phyloP scores from a whole-genome alignment of 805 yeast genomes.

The Wickerhamiella parazyma region DNA sequence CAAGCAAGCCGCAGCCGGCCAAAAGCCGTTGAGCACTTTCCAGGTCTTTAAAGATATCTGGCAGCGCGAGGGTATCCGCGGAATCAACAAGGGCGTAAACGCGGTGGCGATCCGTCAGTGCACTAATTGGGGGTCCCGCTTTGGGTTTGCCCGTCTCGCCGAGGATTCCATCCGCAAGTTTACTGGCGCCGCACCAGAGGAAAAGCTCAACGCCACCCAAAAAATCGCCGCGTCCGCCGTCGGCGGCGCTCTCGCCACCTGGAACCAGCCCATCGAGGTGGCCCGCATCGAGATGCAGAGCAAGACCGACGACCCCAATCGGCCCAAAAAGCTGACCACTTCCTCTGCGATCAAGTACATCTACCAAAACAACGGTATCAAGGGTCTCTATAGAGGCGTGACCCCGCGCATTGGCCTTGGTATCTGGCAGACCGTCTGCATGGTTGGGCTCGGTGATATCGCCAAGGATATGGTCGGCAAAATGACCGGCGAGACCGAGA shows the following conservation, averaged over 20 bases:
- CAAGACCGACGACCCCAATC: constrained; percentile 81
- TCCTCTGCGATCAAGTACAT: constrained; percentile 67
- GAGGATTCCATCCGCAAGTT: constrained; percentile 64
- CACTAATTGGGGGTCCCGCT: constrained; percentile 98
- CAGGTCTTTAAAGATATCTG: constrained; percentile 78
- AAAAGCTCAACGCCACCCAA: constrained; percentile 57
- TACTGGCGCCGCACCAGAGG: constrained; percentile 45
- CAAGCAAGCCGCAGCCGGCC: constrained; percentile 62
- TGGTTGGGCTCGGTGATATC: constrained; percentile 97
- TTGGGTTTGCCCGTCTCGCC: constrained; percentile 82
- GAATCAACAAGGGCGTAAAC: constrained; percentile 94
- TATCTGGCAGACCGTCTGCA: constrained; percentile 96
- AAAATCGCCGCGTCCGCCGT: constrained; percentile 73
- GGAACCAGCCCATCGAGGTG: constrained; percentile 99
- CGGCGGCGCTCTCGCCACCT: constrained; percentile 96
- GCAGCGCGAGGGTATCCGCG: constrained; percentile 75
- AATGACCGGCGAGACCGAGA: constrained; percentile 47
- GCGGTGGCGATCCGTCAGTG: constrained; percentile 98
- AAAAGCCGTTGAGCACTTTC: constrained; percentile 58
- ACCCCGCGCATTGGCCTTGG: constrained; percentile 95
- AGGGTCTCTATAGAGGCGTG: constrained; percentile 91
- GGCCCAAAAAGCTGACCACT: constrained; percentile 84
- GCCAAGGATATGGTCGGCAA: constrained; percentile 57
- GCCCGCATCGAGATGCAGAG: constrained; percentile 97
- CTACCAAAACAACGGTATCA: constrained; percentile 66